Evolutionary conservation across 371 early-diverging fungal genomes (phyloP).

Genomic region (Mucor mucedo): DNA sequence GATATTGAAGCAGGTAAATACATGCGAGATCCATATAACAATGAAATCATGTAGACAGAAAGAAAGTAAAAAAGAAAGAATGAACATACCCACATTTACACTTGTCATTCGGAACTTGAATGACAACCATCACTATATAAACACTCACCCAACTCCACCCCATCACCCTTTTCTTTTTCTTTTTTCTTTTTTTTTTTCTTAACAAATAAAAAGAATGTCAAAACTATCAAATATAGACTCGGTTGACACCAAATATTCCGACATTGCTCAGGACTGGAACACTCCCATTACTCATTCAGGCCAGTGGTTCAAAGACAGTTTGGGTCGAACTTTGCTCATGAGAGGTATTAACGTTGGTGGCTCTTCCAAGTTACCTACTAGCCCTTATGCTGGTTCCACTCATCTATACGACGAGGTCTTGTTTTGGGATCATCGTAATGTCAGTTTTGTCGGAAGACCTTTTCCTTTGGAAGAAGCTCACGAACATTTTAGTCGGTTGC

Average conservation of each 20-base stretch:
- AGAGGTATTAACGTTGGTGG: slow-evolving; percentile 75
- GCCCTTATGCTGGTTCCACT: slow-evolving; percentile 57
- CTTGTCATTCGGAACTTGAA: too few species aligned
- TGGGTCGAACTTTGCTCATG: slow-evolving; percentile 57
- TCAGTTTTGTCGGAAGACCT: slow-evolving; percentile 74
- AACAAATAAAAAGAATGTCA: neutral
- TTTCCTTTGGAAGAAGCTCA: slow-evolving; percentile 80
- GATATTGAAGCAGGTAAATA: slow-evolving; percentile 31
- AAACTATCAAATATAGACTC: slow-evolving; percentile 11
- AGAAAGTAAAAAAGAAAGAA: neutral
- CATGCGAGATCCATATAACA: slow-evolving; percentile 2
- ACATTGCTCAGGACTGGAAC: slow-evolving; percentile 36
- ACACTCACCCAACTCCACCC: too few species aligned
- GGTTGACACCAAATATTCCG: slow-evolving; percentile 6
- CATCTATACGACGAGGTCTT: slow-evolving; percentile 54
- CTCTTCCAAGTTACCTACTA: slow-evolving; percentile 65
- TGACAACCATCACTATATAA: too few species aligned
- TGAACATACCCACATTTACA: too few species aligned
- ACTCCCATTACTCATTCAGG: slow-evolving; percentile 31
- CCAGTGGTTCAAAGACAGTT: slow-evolving; percentile 59
- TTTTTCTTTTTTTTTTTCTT: slow-evolving; percentile 1
- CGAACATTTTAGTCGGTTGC: slow-evolving; percentile 74
- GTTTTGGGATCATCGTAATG: slow-evolving; percentile 69
- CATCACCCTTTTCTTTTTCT: too few species aligned
- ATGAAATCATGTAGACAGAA: neutral